Evolutionary conservation across 2,329 filamentous ascomycete genomes (phyloP).

Genomic region (Fusarium sp.): DNA sequence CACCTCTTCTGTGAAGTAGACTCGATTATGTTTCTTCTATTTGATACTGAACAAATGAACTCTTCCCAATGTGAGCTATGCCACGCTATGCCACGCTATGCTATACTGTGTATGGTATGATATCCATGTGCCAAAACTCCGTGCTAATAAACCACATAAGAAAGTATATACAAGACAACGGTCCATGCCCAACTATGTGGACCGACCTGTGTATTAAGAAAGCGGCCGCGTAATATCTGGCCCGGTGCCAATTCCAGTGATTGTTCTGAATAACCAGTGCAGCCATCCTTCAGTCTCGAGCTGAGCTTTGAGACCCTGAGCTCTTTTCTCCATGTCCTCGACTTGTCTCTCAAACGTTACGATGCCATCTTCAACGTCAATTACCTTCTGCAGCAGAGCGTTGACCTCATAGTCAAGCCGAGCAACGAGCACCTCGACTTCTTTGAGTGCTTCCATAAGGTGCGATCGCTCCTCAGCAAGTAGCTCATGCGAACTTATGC

Average conservation of each 20-base stretch:
- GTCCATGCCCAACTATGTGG: neutral
- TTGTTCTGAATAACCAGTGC: conserved; percentile 72
- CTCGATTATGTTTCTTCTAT: conserved; percentile 32
- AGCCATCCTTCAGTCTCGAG: conserved; percentile 75
- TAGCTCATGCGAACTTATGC: conserved; percentile 76
- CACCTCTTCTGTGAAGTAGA: conserved; percentile 31
- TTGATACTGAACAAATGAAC: conserved; percentile 21
- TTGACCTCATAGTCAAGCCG: conserved; percentile 94
- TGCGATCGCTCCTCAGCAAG: conserved; percentile 76
- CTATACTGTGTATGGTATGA: conserved; percentile 21
- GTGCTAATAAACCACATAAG: conserved; percentile 19
- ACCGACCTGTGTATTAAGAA: conserved; percentile 29
- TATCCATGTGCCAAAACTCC: conserved; percentile 35
- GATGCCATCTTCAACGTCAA: conserved; percentile 88
- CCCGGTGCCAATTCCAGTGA: conserved; percentile 72
- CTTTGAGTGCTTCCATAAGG: conserved; percentile 79
- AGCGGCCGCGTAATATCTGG: conserved; percentile 64
- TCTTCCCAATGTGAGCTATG: conserved; percentile 1
- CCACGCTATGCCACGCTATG: conserved; percentile 15
- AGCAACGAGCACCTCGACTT: conserved; percentile 83
- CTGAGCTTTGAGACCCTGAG: conserved; percentile 72
- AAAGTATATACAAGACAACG: conserved; percentile 15
- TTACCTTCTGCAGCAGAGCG: conserved; percentile 81
- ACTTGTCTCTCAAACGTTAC: conserved; percentile 84
- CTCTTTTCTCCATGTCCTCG: conserved; percentile 74